phyloP scores from a whole-genome alignment of 2,329 filamentous ascomycete genomes.

The Didymella pomorum region DNA sequence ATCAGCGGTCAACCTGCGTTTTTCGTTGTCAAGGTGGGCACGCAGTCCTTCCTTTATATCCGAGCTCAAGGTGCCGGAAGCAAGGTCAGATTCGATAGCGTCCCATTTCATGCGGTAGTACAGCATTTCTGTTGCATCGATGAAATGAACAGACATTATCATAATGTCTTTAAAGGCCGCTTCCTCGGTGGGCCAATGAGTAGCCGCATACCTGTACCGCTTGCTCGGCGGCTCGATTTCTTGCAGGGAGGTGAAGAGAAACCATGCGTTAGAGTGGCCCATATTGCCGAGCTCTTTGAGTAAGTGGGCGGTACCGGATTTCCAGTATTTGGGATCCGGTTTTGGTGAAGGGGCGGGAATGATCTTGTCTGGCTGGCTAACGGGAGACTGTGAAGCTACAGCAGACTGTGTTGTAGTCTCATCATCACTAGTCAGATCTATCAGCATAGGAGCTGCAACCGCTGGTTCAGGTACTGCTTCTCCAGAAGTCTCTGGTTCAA shows the following conservation, averaged over 20 bases:
- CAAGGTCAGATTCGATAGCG: not conserved
- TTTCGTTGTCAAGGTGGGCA: not conserved
- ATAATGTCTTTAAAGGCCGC: not conserved
- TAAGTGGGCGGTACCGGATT: not conserved
- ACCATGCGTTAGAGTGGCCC: not conserved
- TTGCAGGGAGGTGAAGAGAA: constrained; percentile 7
- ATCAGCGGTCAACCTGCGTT: not conserved
- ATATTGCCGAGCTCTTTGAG: not conserved
- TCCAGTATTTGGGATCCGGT: not conserved
- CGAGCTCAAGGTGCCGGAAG: not conserved
- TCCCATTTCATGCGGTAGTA: constrained; percentile 3
- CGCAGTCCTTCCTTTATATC: not conserved
- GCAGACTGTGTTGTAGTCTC: not conserved
- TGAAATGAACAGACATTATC: constrained; percentile 1
- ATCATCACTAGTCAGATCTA: not conserved
- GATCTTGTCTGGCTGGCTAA: not conserved
- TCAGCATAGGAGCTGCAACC: not conserved
- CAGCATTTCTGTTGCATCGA: constrained; percentile 8
- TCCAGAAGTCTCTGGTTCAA: not conserved
- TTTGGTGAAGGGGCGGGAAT: not conserved
- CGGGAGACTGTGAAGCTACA: not conserved
- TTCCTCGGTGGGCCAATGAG: constrained; percentile 4
- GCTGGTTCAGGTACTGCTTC: not conserved
- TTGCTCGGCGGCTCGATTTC: not conserved
- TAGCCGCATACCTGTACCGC: not conserved